Evolutionary conservation across 805 yeast genomes (phyloP).

Genomic region (Suhomyces faveliae): DNA sequence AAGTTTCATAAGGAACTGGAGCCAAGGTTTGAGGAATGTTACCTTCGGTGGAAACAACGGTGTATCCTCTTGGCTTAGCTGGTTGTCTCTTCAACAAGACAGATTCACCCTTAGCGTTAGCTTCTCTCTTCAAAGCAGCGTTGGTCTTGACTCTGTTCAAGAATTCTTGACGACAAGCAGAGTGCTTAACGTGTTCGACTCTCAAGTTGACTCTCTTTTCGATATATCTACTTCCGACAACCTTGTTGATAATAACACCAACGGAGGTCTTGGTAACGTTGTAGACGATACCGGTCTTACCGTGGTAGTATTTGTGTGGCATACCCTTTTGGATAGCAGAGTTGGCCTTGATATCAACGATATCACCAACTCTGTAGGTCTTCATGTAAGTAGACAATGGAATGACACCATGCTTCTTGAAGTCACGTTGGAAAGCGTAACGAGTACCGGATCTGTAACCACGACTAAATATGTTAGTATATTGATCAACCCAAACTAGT

Average conservation of each 20-base stretch:
- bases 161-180: slow-evolving; percentile 99
- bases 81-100: slow-evolving; percentile 97
- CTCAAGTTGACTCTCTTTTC: slow-evolving; percentile 99
- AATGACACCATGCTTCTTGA: slow-evolving; percentile 94
- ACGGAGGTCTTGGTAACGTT: slow-evolving; percentile 98
- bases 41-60: slow-evolving; percentile 76
- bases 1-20: slow-evolving; percentile 99
- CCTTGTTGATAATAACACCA: slow-evolving; percentile 97
- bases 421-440: slow-evolving; percentile 99
- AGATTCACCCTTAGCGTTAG: slow-evolving; percentile 89
- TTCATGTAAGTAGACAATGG: slow-evolving; percentile 96
- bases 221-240: slow-evolving; percentile 97
- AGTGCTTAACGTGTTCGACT: slow-evolving; percentile 98
- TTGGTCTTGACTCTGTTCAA: slow-evolving; percentile 97
- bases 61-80: slow-evolving; percentile 93
- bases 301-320: slow-evolving; percentile 99
- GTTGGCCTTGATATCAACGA: slow-evolving; percentile 98
- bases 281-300: slow-evolving; percentile 99
- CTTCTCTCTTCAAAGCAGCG: slow-evolving; percentile 91
- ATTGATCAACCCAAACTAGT: not conserved
- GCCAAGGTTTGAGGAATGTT: slow-evolving; percentile 95
- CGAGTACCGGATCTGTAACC: slow-evolving; percentile 99
- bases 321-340: slow-evolving; percentile 99
- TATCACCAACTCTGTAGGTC: slow-evolving; percentile 98
- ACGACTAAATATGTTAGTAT: slow-evolving; percentile 46